A percentile compares a stretch with the other conserved stretches of the same genome.
Evolutionary conservation across 169 alveolate genomes (phyloP).

Genomic region (Eimeria mitis): DNA sequence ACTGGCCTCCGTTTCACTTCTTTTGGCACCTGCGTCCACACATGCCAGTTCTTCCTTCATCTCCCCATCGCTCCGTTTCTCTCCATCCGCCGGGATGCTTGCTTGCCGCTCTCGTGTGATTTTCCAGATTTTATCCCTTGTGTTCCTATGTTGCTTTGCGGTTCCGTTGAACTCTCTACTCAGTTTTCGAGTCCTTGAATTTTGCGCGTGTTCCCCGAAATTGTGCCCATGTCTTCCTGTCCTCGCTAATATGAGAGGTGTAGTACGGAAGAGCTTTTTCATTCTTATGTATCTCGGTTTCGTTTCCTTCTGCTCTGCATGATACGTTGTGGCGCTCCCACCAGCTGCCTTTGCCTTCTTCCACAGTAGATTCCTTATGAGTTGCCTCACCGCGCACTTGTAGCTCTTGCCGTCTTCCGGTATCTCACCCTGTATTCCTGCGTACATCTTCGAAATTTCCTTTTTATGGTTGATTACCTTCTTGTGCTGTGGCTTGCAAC

Average conservation of each 20-base stretch:
- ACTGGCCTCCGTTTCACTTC: no score
- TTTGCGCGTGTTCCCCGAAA: neutral
- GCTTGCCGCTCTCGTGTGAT: neutral
- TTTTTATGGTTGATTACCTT: neutral
- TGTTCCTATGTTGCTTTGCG: neutral
- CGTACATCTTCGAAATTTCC: neutral
- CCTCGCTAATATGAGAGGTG: neutral
- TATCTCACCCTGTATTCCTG: neutral
- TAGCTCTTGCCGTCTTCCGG: neutral
- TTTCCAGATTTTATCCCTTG: neutral
- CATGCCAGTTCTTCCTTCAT: no score
- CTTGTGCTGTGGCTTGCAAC: neutral
- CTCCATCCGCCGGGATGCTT: neutral
- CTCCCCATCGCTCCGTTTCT: neutral
- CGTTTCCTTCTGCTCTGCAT: neutral
- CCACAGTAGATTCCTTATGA: neutral
- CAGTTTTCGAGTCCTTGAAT: neutral
- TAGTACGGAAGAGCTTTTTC: neutral
- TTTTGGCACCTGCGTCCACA: no score
- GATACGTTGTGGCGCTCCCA: neutral
- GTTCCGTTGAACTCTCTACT: neutral
- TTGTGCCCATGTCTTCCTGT: neutral
- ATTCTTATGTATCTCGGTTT: neutral
- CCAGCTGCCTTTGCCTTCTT: neutral
- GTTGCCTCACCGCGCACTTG: neutral